Percentiles rank a stretch among this genome's conserved stretches.
phyloP scores from a whole-genome alignment of 1,139 yeast species.

The Pichia sp. region DNA sequence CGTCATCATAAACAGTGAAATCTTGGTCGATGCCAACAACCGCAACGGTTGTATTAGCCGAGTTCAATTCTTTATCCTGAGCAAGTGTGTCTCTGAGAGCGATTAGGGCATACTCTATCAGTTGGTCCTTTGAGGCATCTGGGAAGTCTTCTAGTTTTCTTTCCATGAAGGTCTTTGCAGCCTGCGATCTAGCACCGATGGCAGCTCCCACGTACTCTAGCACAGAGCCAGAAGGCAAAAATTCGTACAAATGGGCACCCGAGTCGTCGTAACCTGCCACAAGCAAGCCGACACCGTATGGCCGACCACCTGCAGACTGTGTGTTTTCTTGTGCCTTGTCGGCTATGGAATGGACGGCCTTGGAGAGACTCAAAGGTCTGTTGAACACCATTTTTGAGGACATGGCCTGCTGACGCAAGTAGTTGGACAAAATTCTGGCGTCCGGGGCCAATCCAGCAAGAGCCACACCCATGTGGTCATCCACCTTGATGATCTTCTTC shows the following conservation, averaged over 20 bases:
- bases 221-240: conserved; percentile 92
- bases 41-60: conserved; percentile 83
- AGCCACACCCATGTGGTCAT: conserved; percentile 90
- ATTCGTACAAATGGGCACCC: conserved; percentile 92
- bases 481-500: conserved; percentile 85
- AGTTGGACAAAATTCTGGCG: conserved; percentile 88
- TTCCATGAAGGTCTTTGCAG: conserved; percentile 93
- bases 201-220: conserved; percentile 91
- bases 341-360: conserved; percentile 82
- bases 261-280: conserved; percentile 91
- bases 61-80: conserved; percentile 86
- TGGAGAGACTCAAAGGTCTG: conserved; percentile 79
- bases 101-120: conserved; percentile 81
- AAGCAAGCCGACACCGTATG: conserved; percentile 93
- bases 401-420: conserved; percentile 87
- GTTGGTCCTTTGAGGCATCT: conserved; percentile 59
- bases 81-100: conserved; percentile 92
- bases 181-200: conserved; percentile 97
- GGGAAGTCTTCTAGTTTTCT: conserved; percentile 70
- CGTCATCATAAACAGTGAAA: conserved; percentile 81
- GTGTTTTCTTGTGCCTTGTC: conserved; percentile 97
- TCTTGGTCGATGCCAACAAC: conserved; percentile 77
- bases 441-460: conserved; percentile 98
- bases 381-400: conserved; percentile 79
- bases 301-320: conserved; percentile 92